phyloP scores from a whole-genome alignment of 2,329 filamentous ascomycete genomes.

The Alternaria sp. region DNA sequence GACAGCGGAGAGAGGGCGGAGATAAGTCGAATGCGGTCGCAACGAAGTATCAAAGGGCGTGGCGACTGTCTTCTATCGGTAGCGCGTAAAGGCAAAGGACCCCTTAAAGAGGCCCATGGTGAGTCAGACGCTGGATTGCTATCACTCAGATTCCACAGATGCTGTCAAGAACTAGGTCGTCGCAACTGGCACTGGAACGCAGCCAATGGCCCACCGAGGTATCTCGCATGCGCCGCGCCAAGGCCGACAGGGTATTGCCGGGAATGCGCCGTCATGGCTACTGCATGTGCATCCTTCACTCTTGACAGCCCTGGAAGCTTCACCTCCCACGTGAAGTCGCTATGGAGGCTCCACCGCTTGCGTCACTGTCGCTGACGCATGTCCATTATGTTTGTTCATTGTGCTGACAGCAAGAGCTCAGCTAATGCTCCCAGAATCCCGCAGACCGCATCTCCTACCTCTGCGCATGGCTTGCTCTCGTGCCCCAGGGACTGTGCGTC shows the following conservation, averaged over 20 bases:
- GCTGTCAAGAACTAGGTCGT: background rate
- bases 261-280: conserved; percentile 8
- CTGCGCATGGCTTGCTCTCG: conserved; percentile 92
- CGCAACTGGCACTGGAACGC: background rate
- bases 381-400: conserved; percentile 83
- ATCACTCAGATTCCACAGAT: background rate
- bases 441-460: conserved; percentile 83
- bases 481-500: conserved; percentile 90
- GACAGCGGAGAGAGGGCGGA: conserved; percentile 22
- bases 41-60: conserved; percentile 24
- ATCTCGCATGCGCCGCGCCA: conserved; percentile 11
- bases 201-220: background rate
- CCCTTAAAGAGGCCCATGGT: conserved; percentile 28
- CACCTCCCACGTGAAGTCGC: conserved; percentile 12
- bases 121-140: conserved; percentile 12
- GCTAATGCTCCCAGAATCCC: conserved; percentile 73
- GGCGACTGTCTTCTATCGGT: conserved; percentile 20
- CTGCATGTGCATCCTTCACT: conserved; percentile 11
- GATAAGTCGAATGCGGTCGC: conserved; percentile 15
- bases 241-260: conserved; percentile 13
- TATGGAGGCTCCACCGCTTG: conserved; percentile 69
- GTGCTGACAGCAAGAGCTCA: conserved; percentile 10
- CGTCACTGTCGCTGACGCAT: conserved; percentile 92
- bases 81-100: conserved; percentile 19
- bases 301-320: conserved; percentile 9